Evolutionary conservation across 1,139 yeast species (phyloP), one percentile per base, ranked within the genome.

Genomic region (Oligophagozyma castellii): DNA sequence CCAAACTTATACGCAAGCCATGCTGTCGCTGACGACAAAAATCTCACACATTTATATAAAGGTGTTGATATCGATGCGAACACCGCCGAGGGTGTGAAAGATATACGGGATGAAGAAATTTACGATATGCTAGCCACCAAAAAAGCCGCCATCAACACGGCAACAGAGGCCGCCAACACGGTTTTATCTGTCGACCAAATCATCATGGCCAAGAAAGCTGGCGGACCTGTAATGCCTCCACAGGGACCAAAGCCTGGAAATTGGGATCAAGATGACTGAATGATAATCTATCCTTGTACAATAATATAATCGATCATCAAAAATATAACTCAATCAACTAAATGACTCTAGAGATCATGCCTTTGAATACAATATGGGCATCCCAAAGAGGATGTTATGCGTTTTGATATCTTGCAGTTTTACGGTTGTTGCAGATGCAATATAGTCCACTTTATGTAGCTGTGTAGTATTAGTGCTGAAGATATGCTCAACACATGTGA

Each of bases 101-200:
- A 89, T 48, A 73, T 86, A 30, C 65, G 65, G 30, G 69, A 65
- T 22, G 70, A 67, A 27, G 77, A 77, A 4, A 76, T 89, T 33
- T 79, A 65, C 48, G 98, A 89, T 55, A 67, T 89, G 39, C 67
- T 78, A 35, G 65, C 81, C 10, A 70, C 89, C 22, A 89, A 89
- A 64, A 70, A 67, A 46, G 77, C 81, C 37, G 98, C 96, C 29
- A 78, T 89, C 43, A 73, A 76, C 43, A 76, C 89, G 41, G 98
- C 98, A 10, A 86, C 95, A 4, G 96, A 89, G 43, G 95, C 96
- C 28, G 93, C 95, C 14, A 70, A 69, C 42, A 89, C 98, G 3
- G 81, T 89, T 31, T 66, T 89, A 39, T 75, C 93, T 14, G 86
- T 84, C 27, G 36, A 33, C 14, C 30, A 75, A 57, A 75, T 75